These are phyloP conservation scores for Podila minutissima DNA, from an alignment of 192 early-diverging fungal genomes.

Conservation along the genomic window DNA sequence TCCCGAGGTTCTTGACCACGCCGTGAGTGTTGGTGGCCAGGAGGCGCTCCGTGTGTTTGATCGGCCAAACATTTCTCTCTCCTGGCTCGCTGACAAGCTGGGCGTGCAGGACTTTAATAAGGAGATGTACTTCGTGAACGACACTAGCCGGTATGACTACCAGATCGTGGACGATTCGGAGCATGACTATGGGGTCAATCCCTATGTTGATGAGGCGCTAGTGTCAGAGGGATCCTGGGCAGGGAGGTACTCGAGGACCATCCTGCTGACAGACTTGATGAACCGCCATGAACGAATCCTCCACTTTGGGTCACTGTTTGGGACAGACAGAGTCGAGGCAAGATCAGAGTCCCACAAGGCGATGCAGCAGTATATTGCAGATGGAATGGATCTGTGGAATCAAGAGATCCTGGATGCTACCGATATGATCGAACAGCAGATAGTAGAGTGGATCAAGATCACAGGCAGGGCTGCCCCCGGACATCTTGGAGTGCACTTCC, in stretches of 20 bases:
- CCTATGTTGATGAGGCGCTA: not conserved
- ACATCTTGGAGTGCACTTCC: conserved; percentile 30
- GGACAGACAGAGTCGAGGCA: conserved; percentile 21
- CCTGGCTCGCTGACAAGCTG: conserved; percentile 10
- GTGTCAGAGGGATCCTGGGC: not conserved
- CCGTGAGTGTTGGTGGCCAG: not conserved
- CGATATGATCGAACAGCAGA: conserved; percentile 5
- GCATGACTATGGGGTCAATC: not conserved
- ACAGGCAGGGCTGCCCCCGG: conserved; percentile 9
- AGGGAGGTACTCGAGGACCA: conserved; percentile 1
- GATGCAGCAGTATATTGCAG: conserved; percentile 1
- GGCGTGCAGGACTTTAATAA: not conserved
- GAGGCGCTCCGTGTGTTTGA: conserved; percentile 16
- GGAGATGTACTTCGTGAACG: conserved; percentile 22
- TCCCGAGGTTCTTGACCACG: not conserved
- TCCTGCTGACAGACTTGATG: conserved; percentile 16
- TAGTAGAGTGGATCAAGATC: conserved; percentile 9
- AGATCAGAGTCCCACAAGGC: conserved; percentile 1
- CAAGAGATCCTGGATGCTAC: conserved; percentile 5
- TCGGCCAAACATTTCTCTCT: conserved; percentile 8
- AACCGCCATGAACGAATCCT: conserved; percentile 20
- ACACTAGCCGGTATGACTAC: not conserved
- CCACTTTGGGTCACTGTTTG: conserved; percentile 49
- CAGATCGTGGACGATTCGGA: conserved; percentile 21
- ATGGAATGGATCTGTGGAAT: conserved; percentile 25